A percentile compares a stretch with the other conserved stretches of the same genome.
Evolutionary conservation across 1,284 basidiomycete genomes (phyloP).

Genomic region (Somion occarium): DNA sequence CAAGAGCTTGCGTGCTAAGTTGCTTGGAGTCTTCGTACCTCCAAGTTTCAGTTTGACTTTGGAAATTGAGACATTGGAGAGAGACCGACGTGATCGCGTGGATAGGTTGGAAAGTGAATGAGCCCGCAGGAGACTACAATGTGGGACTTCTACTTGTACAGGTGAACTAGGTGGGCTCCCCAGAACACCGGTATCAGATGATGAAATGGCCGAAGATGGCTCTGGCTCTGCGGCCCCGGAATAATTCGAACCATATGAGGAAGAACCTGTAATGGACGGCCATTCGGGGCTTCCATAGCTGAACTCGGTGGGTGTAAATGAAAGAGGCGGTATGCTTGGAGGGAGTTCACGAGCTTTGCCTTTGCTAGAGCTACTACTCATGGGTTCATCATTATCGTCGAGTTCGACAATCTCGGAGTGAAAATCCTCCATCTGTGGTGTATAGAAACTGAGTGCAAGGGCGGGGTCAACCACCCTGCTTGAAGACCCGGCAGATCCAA

Average conservation of each 20-base stretch:
- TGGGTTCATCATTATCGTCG: constrained; percentile 13
- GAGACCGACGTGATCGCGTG: constrained; percentile 36
- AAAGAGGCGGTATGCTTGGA: constrained; percentile 59
- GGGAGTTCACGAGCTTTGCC: constrained; percentile 59
- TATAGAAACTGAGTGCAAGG: neutral
- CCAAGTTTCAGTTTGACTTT: constrained; percentile 44
- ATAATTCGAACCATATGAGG: constrained; percentile 44
- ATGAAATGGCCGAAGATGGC: constrained; percentile 14
- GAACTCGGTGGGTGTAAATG: constrained; percentile 50
- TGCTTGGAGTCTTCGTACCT: constrained; percentile 38
- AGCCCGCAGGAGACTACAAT: constrained; percentile 31
- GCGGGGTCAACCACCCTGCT: constrained; percentile 4
- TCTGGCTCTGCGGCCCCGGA: constrained; percentile 18
- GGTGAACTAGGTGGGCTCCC: constrained; percentile 14
- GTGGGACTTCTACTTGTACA: constrained; percentile 10
- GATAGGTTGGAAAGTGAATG: constrained; percentile 57
- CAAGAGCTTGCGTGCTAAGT: constrained; percentile 51
- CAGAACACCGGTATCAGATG: constrained; percentile 6
- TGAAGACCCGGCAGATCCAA: constrained; percentile 19
- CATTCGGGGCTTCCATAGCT: constrained; percentile 39
- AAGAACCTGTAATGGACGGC: constrained; percentile 44
- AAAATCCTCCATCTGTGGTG: constrained; percentile 5
- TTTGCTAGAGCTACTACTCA: constrained; percentile 18
- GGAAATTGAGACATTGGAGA: constrained; percentile 40
- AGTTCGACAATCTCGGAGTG: constrained; percentile 11